Evolutionary conservation across 306 rosid species (phyloP).

Genomic region (Pyrus communis): DNA sequence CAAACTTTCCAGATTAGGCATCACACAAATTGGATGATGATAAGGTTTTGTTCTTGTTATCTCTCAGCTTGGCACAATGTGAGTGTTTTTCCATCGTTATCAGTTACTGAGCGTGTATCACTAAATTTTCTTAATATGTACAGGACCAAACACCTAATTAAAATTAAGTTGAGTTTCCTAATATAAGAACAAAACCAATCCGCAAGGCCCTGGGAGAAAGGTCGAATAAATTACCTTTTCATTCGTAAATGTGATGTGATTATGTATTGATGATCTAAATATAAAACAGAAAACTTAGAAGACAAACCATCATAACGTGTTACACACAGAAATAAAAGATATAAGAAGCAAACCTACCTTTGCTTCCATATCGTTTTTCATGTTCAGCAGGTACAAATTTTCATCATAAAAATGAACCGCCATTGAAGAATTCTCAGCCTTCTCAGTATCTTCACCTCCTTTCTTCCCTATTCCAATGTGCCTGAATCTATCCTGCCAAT

Average conservation of each 20-base stretch:
- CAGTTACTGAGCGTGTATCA: no score
- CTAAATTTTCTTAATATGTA: not conserved
- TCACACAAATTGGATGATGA: not conserved
- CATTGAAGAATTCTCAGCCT: slow-evolving; percentile 56
- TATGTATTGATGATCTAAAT: not conserved
- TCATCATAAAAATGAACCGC: slow-evolving; percentile 78
- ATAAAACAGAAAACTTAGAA: not conserved
- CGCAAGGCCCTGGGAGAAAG: not conserved
- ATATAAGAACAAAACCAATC: not conserved
- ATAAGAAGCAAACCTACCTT: slow-evolving; percentile 44
- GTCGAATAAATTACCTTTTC: not conserved
- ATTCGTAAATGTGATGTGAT: not conserved
- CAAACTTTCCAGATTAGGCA: not conserved
- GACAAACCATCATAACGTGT: not conserved
- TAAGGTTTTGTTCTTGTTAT: slow-evolving; percentile 1
- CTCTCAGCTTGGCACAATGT: not conserved
- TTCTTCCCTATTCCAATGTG: slow-evolving; percentile 69
- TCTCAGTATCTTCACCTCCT: slow-evolving; percentile 59
- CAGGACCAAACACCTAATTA: not conserved
- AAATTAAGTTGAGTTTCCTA: not conserved
- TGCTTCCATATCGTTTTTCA: slow-evolving; percentile 78
- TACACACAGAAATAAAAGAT: not conserved
- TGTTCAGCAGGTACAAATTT: slow-evolving; percentile 62
- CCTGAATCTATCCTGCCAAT: slow-evolving; percentile 83
- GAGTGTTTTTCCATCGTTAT: not conserved